phyloP scores from a whole-genome alignment of 345 rosid species.

The Linum tenue region DNA sequence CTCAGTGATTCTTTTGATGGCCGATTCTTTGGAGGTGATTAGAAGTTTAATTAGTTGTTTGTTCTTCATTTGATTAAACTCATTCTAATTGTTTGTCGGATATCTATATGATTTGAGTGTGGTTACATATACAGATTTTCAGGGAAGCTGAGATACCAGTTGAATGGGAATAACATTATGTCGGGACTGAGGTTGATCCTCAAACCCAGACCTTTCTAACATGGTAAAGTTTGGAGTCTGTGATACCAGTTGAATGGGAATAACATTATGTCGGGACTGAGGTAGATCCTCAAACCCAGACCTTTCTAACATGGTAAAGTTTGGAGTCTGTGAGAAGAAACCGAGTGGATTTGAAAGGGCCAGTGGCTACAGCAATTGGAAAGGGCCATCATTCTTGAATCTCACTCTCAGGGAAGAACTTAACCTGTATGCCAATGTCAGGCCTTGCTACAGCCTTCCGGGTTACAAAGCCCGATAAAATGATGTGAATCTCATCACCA shows the following conservation, averaged over 20 bases:
- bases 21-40: no score
- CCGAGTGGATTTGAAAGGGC: slow-evolving; percentile 94
- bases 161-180: slow-evolving; percentile 74
- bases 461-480: slow-evolving; percentile 93
- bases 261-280: slow-evolving; percentile 26
- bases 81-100: no score
- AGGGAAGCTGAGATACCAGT: slow-evolving; percentile 4
- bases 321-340: slow-evolving; percentile 46
- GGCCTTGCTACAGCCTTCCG: slow-evolving; percentile 52
- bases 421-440: slow-evolving; percentile 53
- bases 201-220: slow-evolving; percentile 93
- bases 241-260: slow-evolving; percentile 67
- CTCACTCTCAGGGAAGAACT: no score
- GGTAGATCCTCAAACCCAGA: slow-evolving; percentile 92
- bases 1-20: no score
- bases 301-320: slow-evolving; percentile 52
- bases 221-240: slow-evolving; percentile 23
- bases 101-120: no score
- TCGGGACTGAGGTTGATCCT: slow-evolving; percentile 45
- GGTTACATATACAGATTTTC: no score
- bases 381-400: slow-evolving; percentile 99
- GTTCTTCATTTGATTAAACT: no score
- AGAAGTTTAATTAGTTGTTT: no score
- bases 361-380: slow-evolving; percentile 99
- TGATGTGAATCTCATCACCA: slow-evolving; percentile 81